These are phyloP conservation scores for Tuber aestivum DNA, from an alignment of 495 filamentous ascomycete species.

Conservation along the genomic window DNA sequence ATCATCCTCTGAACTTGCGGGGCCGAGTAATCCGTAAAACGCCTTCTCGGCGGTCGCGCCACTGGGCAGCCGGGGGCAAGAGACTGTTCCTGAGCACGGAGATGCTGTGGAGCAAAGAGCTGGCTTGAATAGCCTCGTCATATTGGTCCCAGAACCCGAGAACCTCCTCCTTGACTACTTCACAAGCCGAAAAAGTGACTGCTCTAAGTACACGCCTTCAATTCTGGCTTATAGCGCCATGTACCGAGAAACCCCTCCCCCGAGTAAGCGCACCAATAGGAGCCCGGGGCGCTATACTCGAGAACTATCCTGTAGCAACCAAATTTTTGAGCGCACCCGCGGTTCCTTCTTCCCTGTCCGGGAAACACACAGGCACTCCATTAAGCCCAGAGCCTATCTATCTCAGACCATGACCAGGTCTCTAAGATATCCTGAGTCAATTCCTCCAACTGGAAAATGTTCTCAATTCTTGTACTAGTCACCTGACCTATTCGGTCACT, in stretches of 20 bases:
- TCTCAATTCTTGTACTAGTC: not conserved
- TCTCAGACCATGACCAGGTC: not conserved
- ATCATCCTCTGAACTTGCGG: too few relatives aligned
- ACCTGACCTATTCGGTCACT: not conserved
- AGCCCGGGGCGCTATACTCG: not conserved
- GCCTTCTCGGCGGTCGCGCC: not conserved
- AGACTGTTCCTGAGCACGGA: too few relatives aligned
- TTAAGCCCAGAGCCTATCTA: not conserved
- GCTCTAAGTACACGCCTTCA: too few relatives aligned
- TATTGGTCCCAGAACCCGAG: not conserved
- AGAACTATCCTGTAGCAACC: not conserved
- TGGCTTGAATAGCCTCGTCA: not conserved
- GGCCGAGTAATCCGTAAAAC: too few relatives aligned
- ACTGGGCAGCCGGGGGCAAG: not conserved
- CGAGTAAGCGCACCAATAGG: not conserved
- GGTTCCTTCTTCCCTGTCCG: not conserved
- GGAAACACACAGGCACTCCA: not conserved
- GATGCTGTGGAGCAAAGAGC: too few relatives aligned
- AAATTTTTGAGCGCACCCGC: not conserved
- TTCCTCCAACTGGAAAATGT: too few relatives aligned
- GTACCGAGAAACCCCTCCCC: not conserved
- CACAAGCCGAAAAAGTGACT: not conserved
- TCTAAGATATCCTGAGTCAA: not conserved
- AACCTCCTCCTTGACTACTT: not conserved
- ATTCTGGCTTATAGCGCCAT: not conserved